phyloP scores from a whole-genome alignment of 495 filamentous ascomycete genomes.

The Rhizodiscina lignyota region DNA sequence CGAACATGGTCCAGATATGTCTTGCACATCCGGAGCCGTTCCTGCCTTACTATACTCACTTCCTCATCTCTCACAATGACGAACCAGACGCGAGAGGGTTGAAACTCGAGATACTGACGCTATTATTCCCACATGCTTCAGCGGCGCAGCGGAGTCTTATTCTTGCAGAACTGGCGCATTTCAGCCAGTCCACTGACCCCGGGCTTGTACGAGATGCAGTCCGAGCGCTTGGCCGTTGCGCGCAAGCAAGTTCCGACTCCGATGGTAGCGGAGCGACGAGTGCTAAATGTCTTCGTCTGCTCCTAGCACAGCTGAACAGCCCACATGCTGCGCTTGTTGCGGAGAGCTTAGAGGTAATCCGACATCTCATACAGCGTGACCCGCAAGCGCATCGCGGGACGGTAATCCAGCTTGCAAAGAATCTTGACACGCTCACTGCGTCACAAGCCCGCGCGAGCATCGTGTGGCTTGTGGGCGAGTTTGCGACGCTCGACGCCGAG shows the following conservation, averaged over 20 bases:
- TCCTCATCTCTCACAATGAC: conserved; percentile 68
- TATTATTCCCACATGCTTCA: conserved; percentile 65
- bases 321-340: conserved; percentile 74
- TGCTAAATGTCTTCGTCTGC: conserved; percentile 58
- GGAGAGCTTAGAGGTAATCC: conserved; percentile 80
- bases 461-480: conserved; percentile 95
- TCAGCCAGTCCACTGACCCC: conserved; percentile 57
- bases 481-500: conserved; percentile 57
- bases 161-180: conserved; percentile 82
- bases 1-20: conserved; percentile 85
- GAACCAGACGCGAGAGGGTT: conserved; percentile 71
- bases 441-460: conserved; percentile 81
- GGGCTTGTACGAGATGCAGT: conserved; percentile 75
- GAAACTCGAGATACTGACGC: conserved; percentile 77
- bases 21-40: conserved; percentile 57
- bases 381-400: conserved; percentile 60
- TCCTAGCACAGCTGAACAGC: conserved; percentile 71
- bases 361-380: conserved; percentile 87
- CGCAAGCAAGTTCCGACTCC: conserved; percentile 43
- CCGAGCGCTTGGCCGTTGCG: conserved; percentile 80
- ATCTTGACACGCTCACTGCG: conserved; percentile 69
- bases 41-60: conserved; percentile 69
- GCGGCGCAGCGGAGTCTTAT: conserved; percentile 54
- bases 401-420: conserved; percentile 79
- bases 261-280: conserved; percentile 34